A percentile compares a stretch with the other conserved stretches of the same genome.
These are phyloP conservation scores for Auxenochlorella pyrenoidosa DNA, from an alignment of 139 green algal genomes.

Conservation along the genomic window DNA sequence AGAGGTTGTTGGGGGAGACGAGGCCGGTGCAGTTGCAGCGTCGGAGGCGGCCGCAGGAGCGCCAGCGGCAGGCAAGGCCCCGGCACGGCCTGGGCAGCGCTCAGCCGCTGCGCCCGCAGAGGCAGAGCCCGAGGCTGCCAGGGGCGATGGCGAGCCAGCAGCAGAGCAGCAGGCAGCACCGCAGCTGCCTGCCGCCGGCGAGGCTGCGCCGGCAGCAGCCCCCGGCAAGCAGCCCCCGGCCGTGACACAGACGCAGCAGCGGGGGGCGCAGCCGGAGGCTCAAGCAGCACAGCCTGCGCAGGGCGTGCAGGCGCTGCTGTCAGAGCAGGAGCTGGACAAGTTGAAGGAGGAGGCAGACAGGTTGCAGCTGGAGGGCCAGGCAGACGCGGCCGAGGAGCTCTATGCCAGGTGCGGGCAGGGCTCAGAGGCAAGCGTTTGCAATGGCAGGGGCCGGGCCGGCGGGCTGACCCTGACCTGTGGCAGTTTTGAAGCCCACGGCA, in stretches of 20 bases:
- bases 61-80: neutral
- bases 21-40: neutral
- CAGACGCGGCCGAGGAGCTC: neutral
- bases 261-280: neutral
- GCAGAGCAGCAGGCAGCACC: neutral
- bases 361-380: neutral
- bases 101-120: neutral
- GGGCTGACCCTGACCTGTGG: too few relatives aligned
- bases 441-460: too few relatives aligned
- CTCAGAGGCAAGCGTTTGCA: too few relatives aligned
- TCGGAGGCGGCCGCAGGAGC: neutral
- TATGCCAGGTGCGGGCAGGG: neutral
- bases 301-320: neutral
- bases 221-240: neutral
- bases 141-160: too few relatives aligned
- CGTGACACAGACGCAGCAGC: neutral
- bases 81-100: neutral
- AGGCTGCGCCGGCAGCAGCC: neutral
- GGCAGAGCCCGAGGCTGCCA: too few relatives aligned
- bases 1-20: neutral
- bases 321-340: conserved; percentile 10
- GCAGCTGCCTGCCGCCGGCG: neutral
- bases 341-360: conserved; percentile 14
- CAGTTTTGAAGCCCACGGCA: too few relatives aligned
- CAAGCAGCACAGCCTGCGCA: neutral